Evolutionary conservation across 2,329 filamentous ascomycete genomes (phyloP).

Genomic region (Chaetomium sp.): DNA sequence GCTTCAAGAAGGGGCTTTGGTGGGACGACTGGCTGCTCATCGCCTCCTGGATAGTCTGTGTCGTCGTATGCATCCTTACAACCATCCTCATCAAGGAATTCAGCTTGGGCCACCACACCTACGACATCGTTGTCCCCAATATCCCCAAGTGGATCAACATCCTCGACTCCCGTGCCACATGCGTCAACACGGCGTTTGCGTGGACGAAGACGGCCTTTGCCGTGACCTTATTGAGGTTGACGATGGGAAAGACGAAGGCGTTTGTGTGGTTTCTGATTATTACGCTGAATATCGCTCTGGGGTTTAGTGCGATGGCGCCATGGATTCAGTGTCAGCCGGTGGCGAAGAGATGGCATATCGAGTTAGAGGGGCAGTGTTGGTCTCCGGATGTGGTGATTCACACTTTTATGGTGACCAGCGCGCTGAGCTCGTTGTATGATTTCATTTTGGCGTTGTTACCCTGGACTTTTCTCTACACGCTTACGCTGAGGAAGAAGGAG

Average conservation of each 20-base stretch:
- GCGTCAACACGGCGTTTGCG: background rate
- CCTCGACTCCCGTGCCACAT: background rate
- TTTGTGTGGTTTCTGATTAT: constrained; percentile 5
- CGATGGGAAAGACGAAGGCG: background rate
- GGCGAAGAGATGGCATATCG: background rate
- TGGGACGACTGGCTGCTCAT: background rate
- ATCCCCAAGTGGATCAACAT: background rate
- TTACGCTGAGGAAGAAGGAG: background rate
- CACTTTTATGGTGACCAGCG: background rate
- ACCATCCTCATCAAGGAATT: background rate
- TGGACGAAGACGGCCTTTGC: constrained; percentile 3
- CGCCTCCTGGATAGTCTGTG: background rate
- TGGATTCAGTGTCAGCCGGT: constrained; percentile 1
- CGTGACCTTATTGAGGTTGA: background rate
- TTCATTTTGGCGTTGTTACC: background rate
- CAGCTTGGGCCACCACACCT: background rate
- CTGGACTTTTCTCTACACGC: background rate
- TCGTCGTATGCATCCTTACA: background rate
- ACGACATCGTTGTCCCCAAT: background rate
- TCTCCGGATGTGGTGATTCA: background rate
- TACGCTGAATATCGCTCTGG: background rate
- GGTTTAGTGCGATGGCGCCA: background rate
- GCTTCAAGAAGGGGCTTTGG: background rate
- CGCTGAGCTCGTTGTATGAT: background rate
- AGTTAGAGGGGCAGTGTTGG: background rate